Conservation (phyloP, 441 rosid genomes). For the Erodium moschatum region DNA sequence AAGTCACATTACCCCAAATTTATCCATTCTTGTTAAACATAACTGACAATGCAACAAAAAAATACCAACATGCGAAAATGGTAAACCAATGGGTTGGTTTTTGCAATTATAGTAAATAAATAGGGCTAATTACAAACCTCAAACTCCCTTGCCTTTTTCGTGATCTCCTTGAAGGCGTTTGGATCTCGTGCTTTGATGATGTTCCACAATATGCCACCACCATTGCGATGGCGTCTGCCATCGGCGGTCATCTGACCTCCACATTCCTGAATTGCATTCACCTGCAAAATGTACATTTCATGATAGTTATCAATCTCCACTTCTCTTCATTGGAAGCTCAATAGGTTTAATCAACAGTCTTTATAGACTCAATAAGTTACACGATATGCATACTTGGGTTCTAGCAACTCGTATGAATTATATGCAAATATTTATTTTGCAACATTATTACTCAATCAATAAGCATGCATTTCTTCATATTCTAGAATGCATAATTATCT, state of each 20-base stretch:
- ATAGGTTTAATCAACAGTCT: too few relatives aligned
- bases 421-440: background rate
- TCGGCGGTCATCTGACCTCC: slow-evolving; percentile 96
- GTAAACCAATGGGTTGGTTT: too few relatives aligned
- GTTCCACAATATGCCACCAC: slow-evolving; percentile 87
- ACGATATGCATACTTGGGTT: too few relatives aligned
- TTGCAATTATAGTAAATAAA: too few relatives aligned
- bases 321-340: background rate
- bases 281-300: slow-evolving; percentile 42
- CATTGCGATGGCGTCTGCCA: slow-evolving; percentile 57
- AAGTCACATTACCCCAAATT: too few relatives aligned
- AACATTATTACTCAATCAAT: background rate
- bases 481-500: background rate
- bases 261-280: slow-evolving; percentile 66
- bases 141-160: slow-evolving; percentile 77
- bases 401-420: background rate
- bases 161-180: slow-evolving; percentile 56
- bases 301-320: slow-evolving; percentile 17
- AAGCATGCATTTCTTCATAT: background rate
- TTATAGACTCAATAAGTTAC: too few relatives aligned
- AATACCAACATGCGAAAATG: too few relatives aligned
- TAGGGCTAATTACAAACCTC: slow-evolving; percentile 42
- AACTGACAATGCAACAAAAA: too few relatives aligned
- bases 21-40: too few relatives aligned
- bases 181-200: slow-evolving; percentile 75